Evolutionary conservation across 495 filamentous ascomycete species (phyloP).

Genomic region (Venustampulla echinocandica): DNA sequence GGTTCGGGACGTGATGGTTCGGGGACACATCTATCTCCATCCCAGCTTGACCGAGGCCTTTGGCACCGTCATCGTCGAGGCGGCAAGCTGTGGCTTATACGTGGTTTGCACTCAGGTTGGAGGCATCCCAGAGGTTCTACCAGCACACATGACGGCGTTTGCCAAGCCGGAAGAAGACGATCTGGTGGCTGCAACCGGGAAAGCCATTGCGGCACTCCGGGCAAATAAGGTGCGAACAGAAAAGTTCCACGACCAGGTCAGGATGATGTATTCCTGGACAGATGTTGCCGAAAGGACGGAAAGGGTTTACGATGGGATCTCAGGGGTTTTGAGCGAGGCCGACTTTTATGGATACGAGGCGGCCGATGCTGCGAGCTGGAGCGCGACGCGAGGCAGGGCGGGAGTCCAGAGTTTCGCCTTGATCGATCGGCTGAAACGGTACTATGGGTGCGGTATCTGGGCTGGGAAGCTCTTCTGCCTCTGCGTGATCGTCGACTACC

Average conservation of each 20-base stretch:
- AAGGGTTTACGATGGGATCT: constrained; percentile 88
- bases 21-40: constrained; percentile 93
- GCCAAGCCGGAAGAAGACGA: constrained; percentile 91
- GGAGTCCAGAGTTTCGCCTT: constrained; percentile 76
- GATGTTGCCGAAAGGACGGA: constrained; percentile 90
- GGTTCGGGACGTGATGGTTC: constrained; percentile 96
- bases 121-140: constrained; percentile 91
- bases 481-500: constrained; percentile 86
- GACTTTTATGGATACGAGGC: constrained; percentile 79
- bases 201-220: constrained; percentile 72
- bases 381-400: constrained; percentile 62
- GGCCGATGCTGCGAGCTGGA: constrained; percentile 46
- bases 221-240: constrained; percentile 82
- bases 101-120: constrained; percentile 95
- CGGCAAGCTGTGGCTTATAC: constrained; percentile 87
- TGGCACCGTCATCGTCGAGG: constrained; percentile 94
- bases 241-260: constrained; percentile 91
- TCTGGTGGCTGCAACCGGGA: constrained; percentile 70
- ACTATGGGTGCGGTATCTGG: constrained; percentile 99
- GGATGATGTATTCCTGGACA: constrained; percentile 96
- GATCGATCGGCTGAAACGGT: constrained; percentile 88
- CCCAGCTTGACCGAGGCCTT: constrained; percentile 94
- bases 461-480: constrained; percentile 94
- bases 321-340: constrained; percentile 67
- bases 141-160: constrained; percentile 89